phyloP scores from a whole-genome alignment of 441 rosid species.

The Gossypium aridum region DNA sequence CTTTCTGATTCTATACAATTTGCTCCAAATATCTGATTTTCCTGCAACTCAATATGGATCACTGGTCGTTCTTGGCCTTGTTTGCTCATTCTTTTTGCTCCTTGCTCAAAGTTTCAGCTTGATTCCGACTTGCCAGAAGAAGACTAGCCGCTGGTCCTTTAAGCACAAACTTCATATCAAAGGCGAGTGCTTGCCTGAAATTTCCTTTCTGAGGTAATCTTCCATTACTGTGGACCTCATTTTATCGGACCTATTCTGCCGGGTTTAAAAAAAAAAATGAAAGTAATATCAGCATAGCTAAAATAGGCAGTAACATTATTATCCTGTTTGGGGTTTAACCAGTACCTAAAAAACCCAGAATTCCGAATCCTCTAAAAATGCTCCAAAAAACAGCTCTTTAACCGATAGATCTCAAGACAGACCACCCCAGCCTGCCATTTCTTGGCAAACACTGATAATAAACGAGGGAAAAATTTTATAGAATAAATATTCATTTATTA shows the following conservation, averaged over 20 bases:
- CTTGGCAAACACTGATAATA: neutral
- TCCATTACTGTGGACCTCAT: conserved; percentile 12
- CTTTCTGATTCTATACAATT: conserved; percentile 23
- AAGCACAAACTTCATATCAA: conserved; percentile 6
- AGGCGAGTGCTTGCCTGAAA: neutral
- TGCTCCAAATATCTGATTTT: conserved; percentile 16
- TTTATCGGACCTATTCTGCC: conserved; percentile 8
- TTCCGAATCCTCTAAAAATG: neutral
- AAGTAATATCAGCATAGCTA: neutral
- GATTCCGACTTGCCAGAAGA: neutral
- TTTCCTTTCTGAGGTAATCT: conserved; percentile 8
- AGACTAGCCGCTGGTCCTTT: conserved; percentile 5
- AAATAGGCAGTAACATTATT: neutral
- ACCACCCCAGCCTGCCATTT: conserved; percentile 9
- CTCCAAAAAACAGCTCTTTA: neutral
- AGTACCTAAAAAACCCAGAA: neutral
- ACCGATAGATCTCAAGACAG: conserved; percentile 17
- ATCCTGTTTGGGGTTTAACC: conserved; percentile 7
- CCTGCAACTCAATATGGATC: conserved; percentile 24
- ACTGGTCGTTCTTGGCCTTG: conserved; percentile 16
- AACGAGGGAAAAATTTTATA: neutral
- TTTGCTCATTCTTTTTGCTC: conserved; percentile 25
- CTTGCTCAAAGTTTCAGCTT: neutral
- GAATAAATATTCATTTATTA: neutral
- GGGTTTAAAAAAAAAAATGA: neutral